Evolutionary conservation across 2,329 filamentous ascomycete genomes (phyloP).

Genomic region (Nigrospora osmanthi): DNA sequence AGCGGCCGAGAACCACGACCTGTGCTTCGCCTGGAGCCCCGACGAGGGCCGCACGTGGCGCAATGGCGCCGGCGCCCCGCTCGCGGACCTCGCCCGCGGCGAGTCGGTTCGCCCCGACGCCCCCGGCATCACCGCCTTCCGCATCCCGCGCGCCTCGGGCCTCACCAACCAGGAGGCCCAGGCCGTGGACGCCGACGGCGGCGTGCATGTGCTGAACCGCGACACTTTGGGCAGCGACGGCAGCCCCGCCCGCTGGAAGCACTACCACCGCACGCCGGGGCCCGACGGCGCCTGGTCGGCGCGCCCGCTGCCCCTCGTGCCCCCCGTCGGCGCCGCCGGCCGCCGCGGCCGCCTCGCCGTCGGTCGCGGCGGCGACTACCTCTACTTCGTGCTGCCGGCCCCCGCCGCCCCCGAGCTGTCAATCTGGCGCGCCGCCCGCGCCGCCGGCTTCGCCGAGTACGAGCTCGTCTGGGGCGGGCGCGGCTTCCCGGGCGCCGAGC

Average conservation of each 20-base stretch:
- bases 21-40: conserved; percentile 40
- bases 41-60: conserved; percentile 35
- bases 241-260: conserved; percentile 15
- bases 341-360: conserved; percentile 28
- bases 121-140: conserved; percentile 32
- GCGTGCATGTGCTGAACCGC: conserved; percentile 40
- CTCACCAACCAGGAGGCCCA: conserved; percentile 44
- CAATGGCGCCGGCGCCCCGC: conserved; percentile 23
- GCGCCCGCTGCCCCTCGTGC: conserved; percentile 19
- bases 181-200: conserved; percentile 32
- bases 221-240: conserved; percentile 19
- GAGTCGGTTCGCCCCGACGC: conserved; percentile 31
- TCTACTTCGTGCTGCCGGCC: conserved; percentile 29
- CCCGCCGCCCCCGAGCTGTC: conserved; percentile 16
- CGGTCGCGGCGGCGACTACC: conserved; percentile 19
- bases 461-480: conserved; percentile 25
- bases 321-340: conserved; percentile 18
- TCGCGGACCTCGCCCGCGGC: conserved; percentile 24
- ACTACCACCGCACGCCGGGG: conserved; percentile 27
- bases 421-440: conserved; percentile 22
- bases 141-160: conserved; percentile 34
- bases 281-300: conserved; percentile 25
- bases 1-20: conserved; percentile 38
- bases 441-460: conserved; percentile 20
- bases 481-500: conserved; percentile 27